Percentiles rank a stretch among this genome's conserved stretches.
phyloP scores from a whole-genome alignment of 768 basidiomycete species.

The Suillus luteus region DNA sequence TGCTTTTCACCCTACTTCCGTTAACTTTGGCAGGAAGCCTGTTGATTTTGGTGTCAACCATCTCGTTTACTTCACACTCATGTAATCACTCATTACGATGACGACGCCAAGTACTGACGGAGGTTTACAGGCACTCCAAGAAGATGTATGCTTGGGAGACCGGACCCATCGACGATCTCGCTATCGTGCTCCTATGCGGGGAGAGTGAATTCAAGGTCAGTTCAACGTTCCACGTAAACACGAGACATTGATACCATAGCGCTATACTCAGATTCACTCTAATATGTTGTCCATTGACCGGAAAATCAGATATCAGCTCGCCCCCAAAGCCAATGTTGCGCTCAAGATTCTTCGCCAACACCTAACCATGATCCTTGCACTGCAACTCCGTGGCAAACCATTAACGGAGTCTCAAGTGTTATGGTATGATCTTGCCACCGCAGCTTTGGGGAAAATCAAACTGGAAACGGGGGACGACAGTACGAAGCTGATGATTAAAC shows the following conservation, averaged over 20 bases:
- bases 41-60: constrained; percentile 74
- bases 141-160: constrained; percentile 94
- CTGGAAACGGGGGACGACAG: constrained; percentile 30
- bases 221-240: constrained; percentile 4
- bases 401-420: constrained; percentile 57
- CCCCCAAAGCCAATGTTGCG: constrained; percentile 75
- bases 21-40: constrained; percentile 77
- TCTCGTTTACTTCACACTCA: constrained; percentile 85
- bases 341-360: constrained; percentile 77
- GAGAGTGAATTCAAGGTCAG: constrained; percentile 86
- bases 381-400: constrained; percentile 64
- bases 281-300: constrained; percentile 78
- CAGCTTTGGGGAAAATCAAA: constrained; percentile 58
- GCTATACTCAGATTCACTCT: constrained; percentile 58
- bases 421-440: constrained; percentile 77
- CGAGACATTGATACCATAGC: constrained; percentile 10
- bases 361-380: constrained; percentile 57
- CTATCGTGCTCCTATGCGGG: constrained; percentile 83
- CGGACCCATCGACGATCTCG: constrained; percentile 81
- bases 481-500: constrained; percentile 21
- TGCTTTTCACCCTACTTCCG: constrained; percentile 86
- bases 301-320: constrained; percentile 72
- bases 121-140: constrained; percentile 78
- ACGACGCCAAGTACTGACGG: constrained; percentile 12
- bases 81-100: constrained; percentile 47